These are phyloP conservation scores for Boletellus ananiceps DNA, from an alignment of 768 basidiomycete genomes.

Conservation along the genomic window DNA sequence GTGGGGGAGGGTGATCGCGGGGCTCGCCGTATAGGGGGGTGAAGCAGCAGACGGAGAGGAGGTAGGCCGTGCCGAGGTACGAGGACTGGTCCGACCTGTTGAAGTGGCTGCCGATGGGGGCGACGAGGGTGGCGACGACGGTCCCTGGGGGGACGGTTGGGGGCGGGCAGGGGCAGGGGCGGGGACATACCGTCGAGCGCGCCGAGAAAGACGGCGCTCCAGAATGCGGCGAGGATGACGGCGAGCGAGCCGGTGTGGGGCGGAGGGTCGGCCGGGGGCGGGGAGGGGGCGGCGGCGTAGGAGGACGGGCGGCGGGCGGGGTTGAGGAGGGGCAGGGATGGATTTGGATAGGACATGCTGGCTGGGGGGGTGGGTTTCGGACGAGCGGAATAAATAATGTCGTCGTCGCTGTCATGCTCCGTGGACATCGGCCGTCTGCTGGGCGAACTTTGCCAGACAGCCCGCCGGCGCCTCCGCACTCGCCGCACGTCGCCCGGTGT, in stretches of 20 bases:
- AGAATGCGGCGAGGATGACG: constrained; percentile 74
- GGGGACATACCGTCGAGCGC: constrained; percentile 69
- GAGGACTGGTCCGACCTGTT: constrained; percentile 74
- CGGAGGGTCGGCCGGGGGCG: constrained; percentile 19
- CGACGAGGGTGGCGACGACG: constrained; percentile 80
- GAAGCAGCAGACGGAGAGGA: constrained; percentile 86
- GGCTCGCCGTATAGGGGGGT: constrained; percentile 78
- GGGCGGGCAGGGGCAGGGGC: too few relatives aligned
- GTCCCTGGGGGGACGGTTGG: constrained; percentile 43
- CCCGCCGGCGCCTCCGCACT: constrained; percentile 6
- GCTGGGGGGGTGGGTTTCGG: constrained; percentile 1
- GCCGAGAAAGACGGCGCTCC: constrained; percentile 80
- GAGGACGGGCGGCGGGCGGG: constrained; percentile 32
- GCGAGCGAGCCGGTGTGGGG: constrained; percentile 44
- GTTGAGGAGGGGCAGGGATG: constrained; percentile 54
- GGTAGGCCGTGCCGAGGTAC: constrained; percentile 85
- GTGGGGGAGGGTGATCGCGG: constrained; percentile 4
- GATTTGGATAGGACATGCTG: constrained; percentile 34
- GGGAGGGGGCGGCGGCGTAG: constrained; percentile 39
- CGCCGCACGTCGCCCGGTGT: background rate
- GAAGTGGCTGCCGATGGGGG: constrained; percentile 84
- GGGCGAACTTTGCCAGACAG: too few relatives aligned
- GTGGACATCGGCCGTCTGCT: constrained; percentile 18
- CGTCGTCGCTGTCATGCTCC: constrained; percentile 27
- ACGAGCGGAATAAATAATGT: constrained; percentile 23